Base-by-base conservation (phyloP, 2,329 filamentous ascomycete species). In the Colletotrichum tabaci region DNA sequence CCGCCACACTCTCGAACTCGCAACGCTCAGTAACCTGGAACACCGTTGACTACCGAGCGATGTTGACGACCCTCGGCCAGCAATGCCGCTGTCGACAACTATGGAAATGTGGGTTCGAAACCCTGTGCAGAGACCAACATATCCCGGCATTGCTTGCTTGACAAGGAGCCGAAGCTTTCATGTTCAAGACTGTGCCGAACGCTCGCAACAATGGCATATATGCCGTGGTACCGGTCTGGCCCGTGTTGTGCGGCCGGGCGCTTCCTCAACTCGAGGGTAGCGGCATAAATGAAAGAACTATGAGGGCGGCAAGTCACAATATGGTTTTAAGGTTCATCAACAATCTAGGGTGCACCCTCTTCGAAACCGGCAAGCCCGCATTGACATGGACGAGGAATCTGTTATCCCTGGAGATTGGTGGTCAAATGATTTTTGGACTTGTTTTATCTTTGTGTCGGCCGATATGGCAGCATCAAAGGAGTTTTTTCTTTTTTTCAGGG, bases 371-470 rank as follows among this genome's bases (percentile, higher is more conserved):
- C 47, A 42, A 46, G 38, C 56, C n/a, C 18, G 18, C 49, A 60
- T 56, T 52, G 67, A 56, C 47, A 47, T 66, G 55, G 62, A 55
- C 30, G 67, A 67, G 55, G 49, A 61, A 46, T 49, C 21, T 40
- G 40, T 61, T 44, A n/a, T 21, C n/a, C 60, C 55, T 66, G 55
- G 55, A 66, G 40, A 47, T 40, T 35, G 62, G 49, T 30, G 40
- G 30, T 42, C 61, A 66, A 50, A 42, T 47, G 12, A 52, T 49
- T 61, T 56, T 38, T 56, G 67, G 56, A 55, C 67, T 61, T 67
- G 62, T 61, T 70, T 61, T 65, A 53, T 68, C 60, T 60, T 61
- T 49, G 62, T 61, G 49, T 70, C 49, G 55, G 42, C 62, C 55
- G 42, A 50, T n/a, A 70, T 42, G 18, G 56, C 62, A 67, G 40